These are phyloP conservation scores for Trametes sp. DNA, from an alignment of 1,284 basidiomycete species.

Conservation along the genomic window DNA sequence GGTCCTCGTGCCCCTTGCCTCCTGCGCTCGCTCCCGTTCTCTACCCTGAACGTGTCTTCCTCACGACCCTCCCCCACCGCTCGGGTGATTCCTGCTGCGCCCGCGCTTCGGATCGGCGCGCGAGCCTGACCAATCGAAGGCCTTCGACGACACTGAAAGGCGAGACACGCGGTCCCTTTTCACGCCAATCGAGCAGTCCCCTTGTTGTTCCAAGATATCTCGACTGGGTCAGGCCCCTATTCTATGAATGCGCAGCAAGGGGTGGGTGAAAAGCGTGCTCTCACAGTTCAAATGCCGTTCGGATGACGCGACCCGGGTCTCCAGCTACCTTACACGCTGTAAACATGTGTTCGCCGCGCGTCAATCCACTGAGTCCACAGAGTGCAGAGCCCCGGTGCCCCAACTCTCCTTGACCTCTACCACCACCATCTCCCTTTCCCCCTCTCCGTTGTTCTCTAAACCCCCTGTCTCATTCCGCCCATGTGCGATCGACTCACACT, in stretches of 20 bases:
- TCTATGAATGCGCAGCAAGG: not conserved
- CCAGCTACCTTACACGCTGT: conserved; percentile 1
- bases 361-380: not conserved
- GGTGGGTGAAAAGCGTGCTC: not conserved
- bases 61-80: not conserved
- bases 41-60: conserved; percentile 4
- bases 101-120: not conserved
- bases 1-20: not conserved
- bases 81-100: not conserved
- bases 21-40: not conserved
- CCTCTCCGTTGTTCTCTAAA: not conserved
- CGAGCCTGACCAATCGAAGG: not conserved
- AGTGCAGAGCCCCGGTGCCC: not conserved
- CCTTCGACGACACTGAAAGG: not conserved
- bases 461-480: not conserved
- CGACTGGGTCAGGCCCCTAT: too few relatives aligned
- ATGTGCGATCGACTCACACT: too few relatives aligned
- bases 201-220: too few relatives aligned
- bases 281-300: not conserved
- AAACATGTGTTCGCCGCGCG: conserved; percentile 12
- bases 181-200: too few relatives aligned
- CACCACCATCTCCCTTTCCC: conserved; percentile 10
- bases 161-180: too few relatives aligned
- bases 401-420: conserved; percentile 3
- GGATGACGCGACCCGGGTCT: not conserved